These are phyloP conservation scores for Monilinia aucupariae DNA, from an alignment of 2,329 filamentous ascomycete species.

Conservation along the genomic window DNA sequence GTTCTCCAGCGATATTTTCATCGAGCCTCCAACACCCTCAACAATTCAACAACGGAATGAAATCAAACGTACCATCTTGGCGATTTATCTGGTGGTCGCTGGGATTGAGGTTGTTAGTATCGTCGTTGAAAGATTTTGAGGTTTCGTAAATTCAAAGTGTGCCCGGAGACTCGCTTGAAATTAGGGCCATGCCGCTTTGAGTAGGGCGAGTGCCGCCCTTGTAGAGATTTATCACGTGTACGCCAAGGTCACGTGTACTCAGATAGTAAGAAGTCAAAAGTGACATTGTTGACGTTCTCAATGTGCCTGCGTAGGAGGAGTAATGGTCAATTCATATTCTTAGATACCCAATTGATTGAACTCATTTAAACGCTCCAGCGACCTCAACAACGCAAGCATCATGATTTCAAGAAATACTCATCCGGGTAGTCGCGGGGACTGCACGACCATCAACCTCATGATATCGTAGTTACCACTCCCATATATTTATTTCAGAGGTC, in stretches of 20 bases:
- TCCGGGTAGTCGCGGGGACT: not conserved
- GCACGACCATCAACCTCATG: not conserved
- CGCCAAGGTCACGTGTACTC: not conserved
- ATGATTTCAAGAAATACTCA: not conserved
- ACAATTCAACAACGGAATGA: slow-evolving; percentile 2
- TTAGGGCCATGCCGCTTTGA: slow-evolving; percentile 14
- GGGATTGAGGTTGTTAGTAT: slow-evolving; percentile 20
- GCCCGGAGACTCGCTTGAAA: slow-evolving; percentile 16
- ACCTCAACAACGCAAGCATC: not conserved
- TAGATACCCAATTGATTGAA: not conserved
- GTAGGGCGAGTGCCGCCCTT: not conserved
- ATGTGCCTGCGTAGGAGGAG: too few species aligned
- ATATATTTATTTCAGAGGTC: not conserved
- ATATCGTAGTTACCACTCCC: not conserved
- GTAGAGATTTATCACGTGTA: not conserved
- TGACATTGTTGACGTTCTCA: not conserved
- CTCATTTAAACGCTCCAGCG: not conserved
- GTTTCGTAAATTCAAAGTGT: slow-evolving; percentile 14
- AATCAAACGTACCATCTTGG: slow-evolving; percentile 28
- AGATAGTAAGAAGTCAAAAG: not conserved
- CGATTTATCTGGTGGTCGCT: slow-evolving; percentile 26
- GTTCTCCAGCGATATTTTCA: not conserved
- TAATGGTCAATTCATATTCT: too few species aligned
- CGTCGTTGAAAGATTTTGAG: slow-evolving; percentile 21
- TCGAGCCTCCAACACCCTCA: not conserved